Evolutionary conservation across 1,284 basidiomycete genomes (phyloP).

Genomic region (Hypsizygus ulmarius): DNA sequence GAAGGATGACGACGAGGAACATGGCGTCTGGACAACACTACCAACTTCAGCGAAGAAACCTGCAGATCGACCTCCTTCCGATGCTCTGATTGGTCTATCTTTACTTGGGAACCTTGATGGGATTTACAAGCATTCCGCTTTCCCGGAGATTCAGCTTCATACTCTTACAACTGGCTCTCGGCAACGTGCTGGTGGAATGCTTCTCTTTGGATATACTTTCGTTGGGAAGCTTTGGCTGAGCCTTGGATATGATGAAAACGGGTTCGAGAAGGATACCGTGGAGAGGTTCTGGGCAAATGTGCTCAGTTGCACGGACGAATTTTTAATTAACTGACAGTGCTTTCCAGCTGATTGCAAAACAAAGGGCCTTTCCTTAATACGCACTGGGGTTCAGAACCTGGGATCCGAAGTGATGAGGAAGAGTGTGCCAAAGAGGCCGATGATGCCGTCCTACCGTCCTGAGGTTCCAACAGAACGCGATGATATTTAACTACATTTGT

Average conservation of each 20-base stretch:
- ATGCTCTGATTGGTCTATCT: conserved; percentile 70
- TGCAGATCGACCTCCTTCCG: conserved; percentile 41
- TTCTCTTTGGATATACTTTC: conserved; percentile 77
- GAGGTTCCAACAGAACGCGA: too few species aligned
- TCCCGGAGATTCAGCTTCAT: conserved; percentile 54
- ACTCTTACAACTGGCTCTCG: conserved; percentile 76
- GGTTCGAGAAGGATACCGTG: conserved; percentile 58
- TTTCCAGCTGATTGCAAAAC: too few species aligned
- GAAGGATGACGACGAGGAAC: conserved; percentile 66
- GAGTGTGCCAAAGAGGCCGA: too few species aligned
- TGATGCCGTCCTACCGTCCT: too few species aligned
- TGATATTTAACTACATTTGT: too few species aligned
- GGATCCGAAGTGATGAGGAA: too few species aligned
- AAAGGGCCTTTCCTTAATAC: too few species aligned
- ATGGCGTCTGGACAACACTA: conserved; percentile 40
- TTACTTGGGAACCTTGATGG: conserved; percentile 78
- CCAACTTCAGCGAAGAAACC: conserved; percentile 22
- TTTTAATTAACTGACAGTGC: conserved; percentile 25
- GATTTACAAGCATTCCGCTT: conserved; percentile 66
- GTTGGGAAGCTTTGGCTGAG: conserved; percentile 70
- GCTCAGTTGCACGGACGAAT: conserved; percentile 50
- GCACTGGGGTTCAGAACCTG: too few species aligned
- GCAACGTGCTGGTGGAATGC: conserved; percentile 67
- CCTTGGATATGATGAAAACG: conserved; percentile 72
- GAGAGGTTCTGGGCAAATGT: conserved; percentile 58